Base-by-base conservation (phyloP, 305 asterid genomes). In the Fraxinus albicans region DNA sequence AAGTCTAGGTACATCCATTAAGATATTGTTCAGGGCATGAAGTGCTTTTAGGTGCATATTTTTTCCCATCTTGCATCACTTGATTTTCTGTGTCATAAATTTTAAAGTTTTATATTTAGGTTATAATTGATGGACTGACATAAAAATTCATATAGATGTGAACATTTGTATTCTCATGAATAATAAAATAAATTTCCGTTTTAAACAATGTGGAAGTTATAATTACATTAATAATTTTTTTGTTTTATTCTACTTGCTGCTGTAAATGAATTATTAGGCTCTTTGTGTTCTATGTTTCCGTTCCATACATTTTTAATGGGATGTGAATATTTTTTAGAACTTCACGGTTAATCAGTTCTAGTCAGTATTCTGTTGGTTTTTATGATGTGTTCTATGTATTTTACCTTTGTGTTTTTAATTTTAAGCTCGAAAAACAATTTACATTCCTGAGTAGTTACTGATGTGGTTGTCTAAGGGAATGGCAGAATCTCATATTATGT, bases 11-110 rank as follows among this genome's bases (percentile, higher is more conserved):
- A n/a, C 25, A 55, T 47, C 86, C 36, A 8, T 69, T 55, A 35
- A 65, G 40, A 38, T 78, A 72, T 35, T 34, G 60, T 55, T 73
- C 35, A 8, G 76, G 72, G 77, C 63, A 65, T 58, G 44, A 55
- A 60, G 13, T 8, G 80, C 12, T 29, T 8, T 70, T 77, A 36
- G 83, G 12, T 81, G 31, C 77, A 70, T 73, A 63, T 53, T 53
- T 40, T 77, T 83, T 83, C 80, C 78, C 81, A 53, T 69, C 81
- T 25, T 36, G 31, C 77, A 70, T 60, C 73, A 79, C 81, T 38
- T 76, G 77, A 85, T 31, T 79, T 75, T 55, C 81, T 3, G 35
- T 25, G 70, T 60, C n/a, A 70, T 78, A 50, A 29, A 29, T 38
- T 27, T 76, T 80, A 65, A 73, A 74, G 82, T 67, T 72, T 75